Evolutionary conservation across 345 rosid genomes (phyloP).

Genomic region (Eucalyptus sp.): DNA sequence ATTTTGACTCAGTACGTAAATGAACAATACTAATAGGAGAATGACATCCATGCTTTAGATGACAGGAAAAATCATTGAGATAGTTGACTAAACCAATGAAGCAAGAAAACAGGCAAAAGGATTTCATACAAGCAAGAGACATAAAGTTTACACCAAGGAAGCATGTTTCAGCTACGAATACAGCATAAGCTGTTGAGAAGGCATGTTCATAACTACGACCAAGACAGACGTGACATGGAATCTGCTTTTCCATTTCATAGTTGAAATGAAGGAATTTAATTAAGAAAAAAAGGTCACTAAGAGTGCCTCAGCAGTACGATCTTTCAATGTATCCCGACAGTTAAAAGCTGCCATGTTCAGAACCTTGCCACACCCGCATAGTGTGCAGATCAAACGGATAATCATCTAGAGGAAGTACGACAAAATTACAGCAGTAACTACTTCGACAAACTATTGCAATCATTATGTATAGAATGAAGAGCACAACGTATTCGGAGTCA

Average conservation of each 20-base stretch:
- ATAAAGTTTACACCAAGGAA: background rate
- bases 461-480: background rate
- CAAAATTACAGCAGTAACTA: background rate
- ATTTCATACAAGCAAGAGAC: background rate
- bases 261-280: background rate
- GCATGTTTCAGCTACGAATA: background rate
- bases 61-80: background rate
- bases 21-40: background rate
- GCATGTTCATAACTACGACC: background rate
- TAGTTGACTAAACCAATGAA: background rate
- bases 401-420: background rate
- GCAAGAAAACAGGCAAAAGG: background rate
- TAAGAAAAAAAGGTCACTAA: no score
- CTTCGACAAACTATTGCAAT: background rate
- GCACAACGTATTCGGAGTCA: background rate
- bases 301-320: conserved; percentile 79
- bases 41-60: background rate
- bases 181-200: background rate
- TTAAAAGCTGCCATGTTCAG: conserved; percentile 65
- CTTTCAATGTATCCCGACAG: conserved; percentile 66
- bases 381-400: conserved; percentile 29
- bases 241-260: background rate
- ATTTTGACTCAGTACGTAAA: background rate
- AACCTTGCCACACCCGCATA: conserved; percentile 81
- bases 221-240: background rate